Evolutionary conservation across 805 yeast species (phyloP).

Genomic region (Candida suzukii): DNA sequence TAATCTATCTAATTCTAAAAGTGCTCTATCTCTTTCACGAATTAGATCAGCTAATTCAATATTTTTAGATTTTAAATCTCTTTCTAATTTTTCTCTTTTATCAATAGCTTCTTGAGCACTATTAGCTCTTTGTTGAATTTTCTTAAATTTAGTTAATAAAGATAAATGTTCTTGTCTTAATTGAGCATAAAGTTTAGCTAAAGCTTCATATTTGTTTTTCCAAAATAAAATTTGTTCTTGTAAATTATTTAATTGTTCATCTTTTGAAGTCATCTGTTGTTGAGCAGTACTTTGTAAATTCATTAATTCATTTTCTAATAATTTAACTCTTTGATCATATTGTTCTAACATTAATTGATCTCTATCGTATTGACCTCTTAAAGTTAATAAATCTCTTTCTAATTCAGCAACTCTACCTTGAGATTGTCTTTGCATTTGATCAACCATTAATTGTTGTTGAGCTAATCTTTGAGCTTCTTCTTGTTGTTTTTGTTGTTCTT

Average conservation of each 20-base stretch:
- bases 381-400: constrained; percentile 70
- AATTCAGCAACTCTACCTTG: constrained; percentile 75
- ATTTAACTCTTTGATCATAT: constrained; percentile 78
- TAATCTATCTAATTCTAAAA: constrained; percentile 69
- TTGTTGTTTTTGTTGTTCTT: constrained; percentile 67
- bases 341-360: constrained; percentile 81
- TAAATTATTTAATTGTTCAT: constrained; percentile 58
- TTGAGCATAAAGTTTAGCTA: constrained; percentile 86
- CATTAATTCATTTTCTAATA: constrained; percentile 65
- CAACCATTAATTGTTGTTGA: constrained; percentile 60
- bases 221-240: constrained; percentile 74
- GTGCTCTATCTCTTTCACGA: constrained; percentile 82
- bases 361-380: constrained; percentile 77
- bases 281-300: constrained; percentile 57
- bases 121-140: constrained; percentile 78
- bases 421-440: constrained; percentile 65
- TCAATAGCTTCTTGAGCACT: constrained; percentile 86
- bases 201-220: constrained; percentile 81
- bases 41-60: constrained; percentile 84
- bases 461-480: constrained; percentile 61
- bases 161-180: constrained; percentile 87
- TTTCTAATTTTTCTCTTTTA: constrained; percentile 72
- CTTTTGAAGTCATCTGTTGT: constrained; percentile 69
- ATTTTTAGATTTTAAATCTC: constrained; percentile 79
- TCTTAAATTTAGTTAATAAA: constrained; percentile 68